Base-by-base conservation (phyloP, 176 grass and related monocot genomes). In the Sorghum bicolor region DNA sequence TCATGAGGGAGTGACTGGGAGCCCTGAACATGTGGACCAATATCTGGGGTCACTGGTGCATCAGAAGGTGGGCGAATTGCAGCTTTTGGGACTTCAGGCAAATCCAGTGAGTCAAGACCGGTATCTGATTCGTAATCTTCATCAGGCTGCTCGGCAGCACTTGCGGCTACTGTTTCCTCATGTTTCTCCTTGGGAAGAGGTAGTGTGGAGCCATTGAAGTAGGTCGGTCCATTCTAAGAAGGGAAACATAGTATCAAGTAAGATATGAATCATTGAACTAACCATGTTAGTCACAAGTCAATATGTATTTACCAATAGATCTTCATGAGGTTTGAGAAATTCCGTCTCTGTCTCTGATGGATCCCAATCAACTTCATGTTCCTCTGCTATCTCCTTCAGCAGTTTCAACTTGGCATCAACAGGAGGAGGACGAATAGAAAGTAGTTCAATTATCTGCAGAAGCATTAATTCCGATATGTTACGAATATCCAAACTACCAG, bases 341-440 rank as follows among this genome's bases (percentile, higher is more conserved):
- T 99, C 96, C 1, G 86, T 87, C 55, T 99, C 93, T 53, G 96
- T 90, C 70, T 76, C 87, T 71, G 87, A 90, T 83, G 96, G 93
- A 86, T 99, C 91, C 96, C 96, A 99, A 89, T 99, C 93, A 80
- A 99, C 69, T 58, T 91, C 93, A 81, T 99, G 93, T 79, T 99
- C 93, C 85, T 99, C 93, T 41, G 96, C 96, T 10, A 99, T 96
- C 84, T 99, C 96, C 78, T 99, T 99, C 50, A 99, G 82, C 26
- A 99, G 89, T 65, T 94, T 99, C 75, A 99, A 74, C 77, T 99
- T 99, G 85, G 70, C 44, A 67, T 99, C 96, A 37, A 88, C 83
- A 22, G 87, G 83, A 24, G 96, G 96, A 78, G 96, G 80, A 55
- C 93, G 91, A 67, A 99, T 85, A 34, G 96, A 99, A 79, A 99